Evolutionary conservation across 202 grass and related monocot genomes (phyloP), one percentile per base, ranked within the genome.

Genomic region (Thinopyrum obtusiflorum): DNA sequence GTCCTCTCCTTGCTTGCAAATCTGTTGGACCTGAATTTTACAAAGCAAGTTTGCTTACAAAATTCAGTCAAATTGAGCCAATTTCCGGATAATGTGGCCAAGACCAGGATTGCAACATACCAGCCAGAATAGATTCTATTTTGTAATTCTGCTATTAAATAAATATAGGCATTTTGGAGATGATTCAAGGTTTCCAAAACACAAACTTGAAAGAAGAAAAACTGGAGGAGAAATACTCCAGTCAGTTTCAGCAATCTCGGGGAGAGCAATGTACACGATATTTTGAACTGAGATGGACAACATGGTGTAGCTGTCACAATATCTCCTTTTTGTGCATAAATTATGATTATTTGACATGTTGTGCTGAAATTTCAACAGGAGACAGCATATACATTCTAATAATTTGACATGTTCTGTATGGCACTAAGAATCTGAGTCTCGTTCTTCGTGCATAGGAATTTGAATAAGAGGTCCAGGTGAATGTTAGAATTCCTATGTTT

Each of bases 1-100:
- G 51, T 31, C 82, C 84, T 81, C 78, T 87, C 73, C 88, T 88
- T 73, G 88, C 79, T 82, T 91, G 74, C 44, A 98, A 85, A 68
- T 94, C 84, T 81, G 82, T 82, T 71, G 91, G 78, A 80, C 95
- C 95, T 98, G 71, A 64, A 91, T 79, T 85, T 82, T 63, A 76
- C 51, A 88, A 72, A 78, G 21, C 6, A 66, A 44, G 14, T 64
- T 29, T 9, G 4, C 61, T 51, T 59, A n/a, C 12, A 83, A 55
- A 61, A 75, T 51, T 66, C 65, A 82, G 67, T 62, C 15, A 87
- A 82, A 44, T 46, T 31, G n/a, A 29, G n/a, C 51, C 57, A 69
- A 15, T 69, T 81, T 37, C 63, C 44, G 36, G 79, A 36, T 66
- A 46, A 29, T 18, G 18, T 29, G 59, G 33, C 32, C 37, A 78